phyloP scores from a whole-genome alignment of 1,284 basidiomycete genomes.

The Schizophyllum amplum region DNA sequence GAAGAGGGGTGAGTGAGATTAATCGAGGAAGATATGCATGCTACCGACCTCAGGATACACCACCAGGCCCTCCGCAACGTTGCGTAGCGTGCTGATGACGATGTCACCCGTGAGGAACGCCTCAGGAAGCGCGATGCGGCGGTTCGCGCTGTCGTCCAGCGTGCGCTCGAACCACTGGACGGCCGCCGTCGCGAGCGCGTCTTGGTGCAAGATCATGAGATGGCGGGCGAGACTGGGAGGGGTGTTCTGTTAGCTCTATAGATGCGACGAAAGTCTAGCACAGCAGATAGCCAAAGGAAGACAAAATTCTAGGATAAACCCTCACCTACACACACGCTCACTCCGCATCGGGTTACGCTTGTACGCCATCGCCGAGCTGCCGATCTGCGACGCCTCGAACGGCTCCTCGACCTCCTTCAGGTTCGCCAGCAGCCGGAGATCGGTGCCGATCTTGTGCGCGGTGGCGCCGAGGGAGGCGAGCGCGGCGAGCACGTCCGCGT shows the following conservation, averaged over 20 bases:
- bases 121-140: slow-evolving; percentile 92
- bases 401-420: slow-evolving; percentile 99
- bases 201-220: slow-evolving; percentile 89
- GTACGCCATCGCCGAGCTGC: slow-evolving; percentile 99
- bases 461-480: slow-evolving; percentile 91
- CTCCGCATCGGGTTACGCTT: slow-evolving; percentile 99
- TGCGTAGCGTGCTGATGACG: slow-evolving; percentile 90
- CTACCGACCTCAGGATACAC: slow-evolving; percentile 89
- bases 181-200: slow-evolving; percentile 85
- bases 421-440: slow-evolving; percentile 87
- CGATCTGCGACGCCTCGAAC: slow-evolving; percentile 98
- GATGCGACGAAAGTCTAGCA: no score
- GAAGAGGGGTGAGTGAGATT: no score
- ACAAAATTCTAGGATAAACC: no score
- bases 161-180: slow-evolving; percentile 98
- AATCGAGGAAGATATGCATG: no score
- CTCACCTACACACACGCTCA: slow-evolving; percentile 81
- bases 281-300: no score
- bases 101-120: slow-evolving; percentile 98
- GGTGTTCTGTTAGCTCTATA: background rate
- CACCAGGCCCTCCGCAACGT: slow-evolving; percentile 94
- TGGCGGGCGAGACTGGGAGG: slow-evolving; percentile 68
- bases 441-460: slow-evolving; percentile 97
- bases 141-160: slow-evolving; percentile 94
- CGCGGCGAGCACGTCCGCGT: slow-evolving; percentile 87